These are phyloP conservation scores for Pseudomicrostroma phylloplanum DNA, from an alignment of 1,284 basidiomycete genomes.

Conservation along the genomic window DNA sequence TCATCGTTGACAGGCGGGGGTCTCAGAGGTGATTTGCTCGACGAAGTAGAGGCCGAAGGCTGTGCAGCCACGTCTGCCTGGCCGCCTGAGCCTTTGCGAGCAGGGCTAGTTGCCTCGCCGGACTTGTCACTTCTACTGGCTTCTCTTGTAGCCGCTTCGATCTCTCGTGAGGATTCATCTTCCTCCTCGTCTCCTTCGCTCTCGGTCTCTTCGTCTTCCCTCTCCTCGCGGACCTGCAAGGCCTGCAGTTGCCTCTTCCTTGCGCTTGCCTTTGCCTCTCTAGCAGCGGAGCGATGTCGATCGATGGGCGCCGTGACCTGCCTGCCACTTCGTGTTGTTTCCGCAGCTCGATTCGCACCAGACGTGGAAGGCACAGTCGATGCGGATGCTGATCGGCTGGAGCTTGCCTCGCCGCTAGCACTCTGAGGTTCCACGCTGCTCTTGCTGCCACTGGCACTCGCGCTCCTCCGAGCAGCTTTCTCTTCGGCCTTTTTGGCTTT, in stretches of 20 bases:
- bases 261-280: neutral
- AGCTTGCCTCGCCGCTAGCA: neutral
- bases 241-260: constrained; percentile 1
- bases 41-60: too few relatives aligned
- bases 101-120: neutral
- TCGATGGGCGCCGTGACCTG: neutral
- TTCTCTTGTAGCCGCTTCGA: neutral
- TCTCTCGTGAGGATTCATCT: constrained; percentile 6
- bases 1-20: constrained; percentile 12
- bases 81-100: constrained; percentile 16
- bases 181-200: constrained; percentile 13
- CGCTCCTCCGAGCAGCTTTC: neutral
- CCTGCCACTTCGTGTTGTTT: neutral
- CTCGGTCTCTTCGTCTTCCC: constrained; percentile 8
- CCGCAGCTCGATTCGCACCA: neutral
- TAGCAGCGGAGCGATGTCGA: neutral
- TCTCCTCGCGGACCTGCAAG: neutral
- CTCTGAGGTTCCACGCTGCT: neutral
- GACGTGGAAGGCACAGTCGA: neutral
- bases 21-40: too few relatives aligned
- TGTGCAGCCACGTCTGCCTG: neutral
- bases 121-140: neutral
- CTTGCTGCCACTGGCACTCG: neutral
- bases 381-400: neutral
- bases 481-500: neutral